phyloP scores from a whole-genome alignment of 2,329 filamentous ascomycete species.

The Colletotrichum tamarilloi region DNA sequence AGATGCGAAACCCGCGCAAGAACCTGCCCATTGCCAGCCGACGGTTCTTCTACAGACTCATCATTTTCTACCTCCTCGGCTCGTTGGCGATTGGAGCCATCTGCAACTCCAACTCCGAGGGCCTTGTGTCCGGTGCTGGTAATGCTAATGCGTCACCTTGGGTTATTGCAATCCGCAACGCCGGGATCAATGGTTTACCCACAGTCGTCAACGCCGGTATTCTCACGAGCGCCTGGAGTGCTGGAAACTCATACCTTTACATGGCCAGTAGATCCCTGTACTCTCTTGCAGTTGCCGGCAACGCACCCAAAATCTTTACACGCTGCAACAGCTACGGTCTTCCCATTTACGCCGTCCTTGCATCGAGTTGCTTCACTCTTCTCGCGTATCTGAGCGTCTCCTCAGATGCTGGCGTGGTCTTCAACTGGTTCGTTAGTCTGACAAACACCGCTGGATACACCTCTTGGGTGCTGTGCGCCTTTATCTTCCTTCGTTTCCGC shows the following conservation, averaged over 20 bases:
- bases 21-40: conserved; percentile 42
- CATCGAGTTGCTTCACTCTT: conserved; percentile 68
- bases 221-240: conserved; percentile 61
- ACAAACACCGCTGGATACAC: conserved; percentile 63
- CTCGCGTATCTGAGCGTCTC: conserved; percentile 71
- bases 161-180: conserved; percentile 60
- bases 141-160: conserved; percentile 58
- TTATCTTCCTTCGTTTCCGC: conserved; percentile 69
- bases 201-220: conserved; percentile 66
- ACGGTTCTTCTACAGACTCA: conserved; percentile 40
- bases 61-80: conserved; percentile 57
- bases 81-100: conserved; percentile 65
- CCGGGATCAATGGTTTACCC: conserved; percentile 63
- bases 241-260: conserved; percentile 65
- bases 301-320: conserved; percentile 61
- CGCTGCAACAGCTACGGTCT: conserved; percentile 14
- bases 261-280: conserved; percentile 65
- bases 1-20: conserved; percentile 57
- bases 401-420: conserved; percentile 68
- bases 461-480: conserved; percentile 63
- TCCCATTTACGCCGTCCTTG: conserved; percentile 42
- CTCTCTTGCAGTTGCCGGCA: conserved; percentile 62
- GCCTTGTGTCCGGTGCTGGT: conserved; percentile 43
- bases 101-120: conserved; percentile 61
- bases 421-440: conserved; percentile 69